Conservation (phyloP, 2,329 filamentous ascomycete genomes). For the Trichothecium roseum region DNA sequence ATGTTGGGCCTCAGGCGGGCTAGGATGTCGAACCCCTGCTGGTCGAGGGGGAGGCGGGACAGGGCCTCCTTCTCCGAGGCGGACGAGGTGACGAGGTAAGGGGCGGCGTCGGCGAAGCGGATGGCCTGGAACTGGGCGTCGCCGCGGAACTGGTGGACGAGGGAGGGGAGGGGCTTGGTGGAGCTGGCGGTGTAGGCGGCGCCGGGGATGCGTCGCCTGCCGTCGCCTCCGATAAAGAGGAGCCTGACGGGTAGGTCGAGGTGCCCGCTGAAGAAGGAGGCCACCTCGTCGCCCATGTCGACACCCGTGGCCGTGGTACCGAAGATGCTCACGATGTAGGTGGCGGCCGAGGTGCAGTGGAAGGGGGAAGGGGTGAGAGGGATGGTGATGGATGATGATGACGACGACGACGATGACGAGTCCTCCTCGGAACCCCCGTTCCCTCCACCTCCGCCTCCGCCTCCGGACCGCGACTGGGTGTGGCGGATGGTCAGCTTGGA, state of each 20-base stretch:
- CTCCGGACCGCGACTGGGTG: slow-evolving; percentile 5
- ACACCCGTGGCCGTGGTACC: slow-evolving; percentile 8
- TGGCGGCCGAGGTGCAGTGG: slow-evolving; percentile 5
- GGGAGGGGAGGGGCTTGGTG: slow-evolving; percentile 3
- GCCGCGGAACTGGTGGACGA: slow-evolving; percentile 6
- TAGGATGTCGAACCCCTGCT: slow-evolving; percentile 7
- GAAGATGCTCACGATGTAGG: slow-evolving; percentile 10
- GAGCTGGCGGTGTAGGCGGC: slow-evolving; percentile 6
- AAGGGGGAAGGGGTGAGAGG: slow-evolving; percentile 10
- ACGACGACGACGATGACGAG: no score
- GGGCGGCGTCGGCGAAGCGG: slow-evolving; percentile 10
- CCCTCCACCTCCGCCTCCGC: no score
- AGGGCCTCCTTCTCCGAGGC: slow-evolving; percentile 9
- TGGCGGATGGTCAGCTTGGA: slow-evolving; percentile 9
- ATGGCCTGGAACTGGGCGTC: slow-evolving; percentile 8
- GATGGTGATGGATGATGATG: slow-evolving; percentile 8
- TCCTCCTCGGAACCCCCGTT: no score
- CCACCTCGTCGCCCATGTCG: slow-evolving; percentile 9
- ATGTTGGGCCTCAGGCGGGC: slow-evolving; percentile 10
- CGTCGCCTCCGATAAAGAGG: slow-evolving; percentile 8
- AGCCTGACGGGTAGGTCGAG: slow-evolving; percentile 7
- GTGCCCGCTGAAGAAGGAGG: slow-evolving; percentile 10
- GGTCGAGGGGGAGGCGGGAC: slow-evolving; percentile 4
- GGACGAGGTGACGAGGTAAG: slow-evolving; percentile 8
- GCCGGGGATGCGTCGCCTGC: slow-evolving; percentile 9